Evolutionary conservation across 1,284 basidiomycete species (phyloP), one percentile per base, ranked within the genome.

Genomic region (Spongispora temasekensis): DNA sequence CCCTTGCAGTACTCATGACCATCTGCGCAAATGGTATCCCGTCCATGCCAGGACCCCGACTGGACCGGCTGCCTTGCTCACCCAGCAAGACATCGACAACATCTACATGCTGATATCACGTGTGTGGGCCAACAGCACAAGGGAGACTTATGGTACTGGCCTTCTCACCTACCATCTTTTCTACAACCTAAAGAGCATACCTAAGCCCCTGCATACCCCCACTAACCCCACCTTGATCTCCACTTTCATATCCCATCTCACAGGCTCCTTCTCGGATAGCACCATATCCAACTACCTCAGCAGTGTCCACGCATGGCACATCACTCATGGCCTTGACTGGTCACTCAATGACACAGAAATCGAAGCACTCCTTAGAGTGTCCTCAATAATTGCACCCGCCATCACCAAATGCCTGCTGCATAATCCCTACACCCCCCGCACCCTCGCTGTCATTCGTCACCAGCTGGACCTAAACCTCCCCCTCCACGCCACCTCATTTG

Each of bases 311-410:
- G 32, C 51, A 0, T 62, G 61, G 61, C 60, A 62, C 44, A 55
- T 40, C 0, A 31, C 46, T 0, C 51, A 62, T 3, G n/a, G 55
- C 0, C n/a, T 57, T 0, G 12, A 48, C 0, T 62, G 57, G 57
- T 0, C 13, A 0, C 1, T 40, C 1, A 46, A 46, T 12, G 4
- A 5, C 0, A 6, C 1, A 0, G 40, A 60, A 5, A 7, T 3
- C 0, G 31, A 46, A 0, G 31, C 40, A 1, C 48, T 61, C 0
- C 21, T 37, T 2, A 60, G 48, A 13, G 61, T 35, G 0, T 30
- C 55, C 2, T 13, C n/a, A 1, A 0, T 2, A 1, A 28, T 62
- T 1, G 15, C 58, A 0, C 51, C 44, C 0, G 1, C 58, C 0
- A 5, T 32, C 2, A 10, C 30, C 2, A 61, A 53, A 6, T 1